Conservation (phyloP, 2,329 filamentous ascomycete species). For the Trichoderma atroviride region DNA sequence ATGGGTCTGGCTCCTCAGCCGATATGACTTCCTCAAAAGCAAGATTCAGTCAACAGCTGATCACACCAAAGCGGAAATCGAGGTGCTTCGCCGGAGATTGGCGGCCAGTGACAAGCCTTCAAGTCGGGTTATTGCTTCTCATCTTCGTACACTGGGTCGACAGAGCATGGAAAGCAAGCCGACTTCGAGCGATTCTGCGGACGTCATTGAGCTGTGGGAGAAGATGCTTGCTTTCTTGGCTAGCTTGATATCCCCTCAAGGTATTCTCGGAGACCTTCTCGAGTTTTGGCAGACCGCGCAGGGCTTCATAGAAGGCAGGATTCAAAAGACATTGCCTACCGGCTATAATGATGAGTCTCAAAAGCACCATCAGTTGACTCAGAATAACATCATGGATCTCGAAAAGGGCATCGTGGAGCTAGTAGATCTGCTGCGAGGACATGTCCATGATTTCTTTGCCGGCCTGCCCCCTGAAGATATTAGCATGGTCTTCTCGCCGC, state of each 20-base stretch:
- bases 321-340: conserved; percentile 75
- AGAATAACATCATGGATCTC: conserved; percentile 69
- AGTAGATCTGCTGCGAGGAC: conserved; percentile 79
- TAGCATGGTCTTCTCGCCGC: conserved; percentile 80
- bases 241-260: conserved; percentile 74
- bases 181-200: conserved; percentile 72
- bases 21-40: conserved; percentile 84
- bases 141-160: conserved; percentile 73
- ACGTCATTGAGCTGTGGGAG: conserved; percentile 91
- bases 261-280: conserved; percentile 83
- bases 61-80: conserved; percentile 87
- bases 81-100: conserved; percentile 81
- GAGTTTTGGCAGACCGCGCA: conserved; percentile 94
- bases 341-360: conserved; percentile 82
- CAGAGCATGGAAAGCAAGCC: conserved; percentile 64
- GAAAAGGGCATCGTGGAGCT: conserved; percentile 79
- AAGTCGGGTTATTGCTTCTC: conserved; percentile 68
- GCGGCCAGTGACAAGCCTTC: conserved; percentile 73
- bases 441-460: conserved; percentile 78
- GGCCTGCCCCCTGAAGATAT: conserved; percentile 90
- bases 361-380: conserved; percentile 77
- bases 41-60: conserved; percentile 82
- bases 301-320: conserved; percentile 84
- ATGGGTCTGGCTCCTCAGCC: conserved; percentile 90
- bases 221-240: conserved; percentile 76